These are phyloP conservation scores for Lichtheimia ornata DNA, from an alignment of 371 early-diverging fungal species.

Conservation along the genomic window DNA sequence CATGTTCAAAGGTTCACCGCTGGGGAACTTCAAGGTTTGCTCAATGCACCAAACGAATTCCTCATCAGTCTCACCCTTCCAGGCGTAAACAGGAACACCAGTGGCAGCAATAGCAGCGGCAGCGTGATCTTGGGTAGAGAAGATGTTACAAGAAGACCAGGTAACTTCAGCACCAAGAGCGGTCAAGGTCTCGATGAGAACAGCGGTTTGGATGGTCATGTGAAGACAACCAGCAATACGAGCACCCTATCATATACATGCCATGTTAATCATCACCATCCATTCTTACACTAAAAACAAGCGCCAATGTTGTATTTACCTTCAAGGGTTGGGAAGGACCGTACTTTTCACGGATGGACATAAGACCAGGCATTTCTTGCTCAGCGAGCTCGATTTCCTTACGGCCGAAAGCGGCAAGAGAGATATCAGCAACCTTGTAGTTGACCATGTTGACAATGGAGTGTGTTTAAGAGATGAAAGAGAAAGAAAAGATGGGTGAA, in stretches of 20 bases:
- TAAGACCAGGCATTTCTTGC: slow-evolving; percentile 99
- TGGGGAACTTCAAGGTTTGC: slow-evolving; percentile 94
- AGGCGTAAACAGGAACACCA: slow-evolving; percentile 87
- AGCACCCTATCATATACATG: no score
- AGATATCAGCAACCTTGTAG: slow-evolving; percentile 84
- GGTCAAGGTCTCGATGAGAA: slow-evolving; percentile 96
- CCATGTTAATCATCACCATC: background rate
- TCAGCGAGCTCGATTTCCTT: slow-evolving; percentile 68
- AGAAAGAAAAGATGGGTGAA: background rate
- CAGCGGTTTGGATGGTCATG: slow-evolving; percentile 98
- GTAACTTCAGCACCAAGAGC: slow-evolving; percentile 97
- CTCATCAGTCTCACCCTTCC: slow-evolving; percentile 98
- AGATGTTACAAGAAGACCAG: slow-evolving; percentile 99
- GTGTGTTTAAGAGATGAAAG: background rate
- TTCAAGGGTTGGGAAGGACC: slow-evolving; percentile 88
- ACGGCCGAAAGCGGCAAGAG: slow-evolving; percentile 67
- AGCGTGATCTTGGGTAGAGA: slow-evolving; percentile 98
- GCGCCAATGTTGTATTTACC: slow-evolving; percentile 1
- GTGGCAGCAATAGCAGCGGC: slow-evolving; percentile 87
- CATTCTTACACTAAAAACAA: background rate
- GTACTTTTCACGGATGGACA: slow-evolving; percentile 92
- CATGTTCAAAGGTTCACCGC: slow-evolving; percentile 95
- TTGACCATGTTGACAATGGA: slow-evolving; percentile 17
- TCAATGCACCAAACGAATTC: slow-evolving; percentile 99
- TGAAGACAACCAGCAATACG: slow-evolving; percentile 98